Evolutionary conservation across 208 protist genomes (phyloP).

Genomic region (Porcisia hertigi): DNA sequence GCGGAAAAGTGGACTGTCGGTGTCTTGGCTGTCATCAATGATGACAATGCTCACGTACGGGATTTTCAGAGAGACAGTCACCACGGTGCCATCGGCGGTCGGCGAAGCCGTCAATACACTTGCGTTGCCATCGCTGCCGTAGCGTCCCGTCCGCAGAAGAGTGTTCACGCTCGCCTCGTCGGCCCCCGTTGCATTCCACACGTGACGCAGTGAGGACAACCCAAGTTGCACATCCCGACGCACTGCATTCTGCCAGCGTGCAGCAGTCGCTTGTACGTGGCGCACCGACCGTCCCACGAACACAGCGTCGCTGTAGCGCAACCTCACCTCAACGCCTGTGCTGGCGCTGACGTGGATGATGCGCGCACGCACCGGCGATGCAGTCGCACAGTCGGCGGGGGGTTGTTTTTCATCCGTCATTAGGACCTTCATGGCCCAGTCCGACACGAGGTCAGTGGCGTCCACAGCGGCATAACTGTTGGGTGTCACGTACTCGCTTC

Average conservation of each 20-base stretch:
- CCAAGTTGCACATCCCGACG: constrained; percentile 23
- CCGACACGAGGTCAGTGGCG: constrained; percentile 15
- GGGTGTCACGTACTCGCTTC: constrained; percentile 24
- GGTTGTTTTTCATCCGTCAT: constrained; percentile 23
- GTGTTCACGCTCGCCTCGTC: background rate
- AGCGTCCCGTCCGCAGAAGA: background rate
- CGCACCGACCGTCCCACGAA: constrained; percentile 35
- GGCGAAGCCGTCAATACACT: background rate
- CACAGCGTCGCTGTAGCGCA: constrained; percentile 57
- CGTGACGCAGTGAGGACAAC: constrained; percentile 4
- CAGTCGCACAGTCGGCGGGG: background rate
- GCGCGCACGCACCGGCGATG: background rate
- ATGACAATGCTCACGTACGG: constrained; percentile 26
- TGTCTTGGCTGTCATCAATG: constrained; percentile 31
- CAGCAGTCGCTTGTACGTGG: constrained; percentile 39
- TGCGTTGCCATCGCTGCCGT: background rate
- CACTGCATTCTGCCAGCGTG: constrained; percentile 25
- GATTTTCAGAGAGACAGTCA: constrained; percentile 6
- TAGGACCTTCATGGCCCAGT: constrained; percentile 30
- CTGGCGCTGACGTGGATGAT: constrained; percentile 32
- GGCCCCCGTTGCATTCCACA: constrained; percentile 5
- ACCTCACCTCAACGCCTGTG: constrained; percentile 44
- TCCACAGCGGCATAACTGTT: constrained; percentile 1
- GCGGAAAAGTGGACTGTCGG: constrained; percentile 28
- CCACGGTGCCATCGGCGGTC: background rate